These are phyloP conservation scores for Colletotrichum cereale DNA, from an alignment of 2,329 filamentous ascomycete species.

Conservation along the genomic window DNA sequence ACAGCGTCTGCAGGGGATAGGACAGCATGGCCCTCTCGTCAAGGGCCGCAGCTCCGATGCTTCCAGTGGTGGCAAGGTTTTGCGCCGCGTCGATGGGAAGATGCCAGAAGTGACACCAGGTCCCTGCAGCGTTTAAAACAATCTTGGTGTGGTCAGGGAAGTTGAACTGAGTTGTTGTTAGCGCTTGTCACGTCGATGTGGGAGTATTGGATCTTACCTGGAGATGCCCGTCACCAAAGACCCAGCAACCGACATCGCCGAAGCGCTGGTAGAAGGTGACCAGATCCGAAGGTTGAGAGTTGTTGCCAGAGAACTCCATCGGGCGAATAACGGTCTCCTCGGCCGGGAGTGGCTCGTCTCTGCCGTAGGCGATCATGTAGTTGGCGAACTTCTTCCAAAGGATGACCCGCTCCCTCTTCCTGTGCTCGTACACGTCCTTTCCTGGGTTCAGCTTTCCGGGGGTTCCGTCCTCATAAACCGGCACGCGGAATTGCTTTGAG, in stretches of 20 bases:
- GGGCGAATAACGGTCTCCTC: constrained; percentile 60
- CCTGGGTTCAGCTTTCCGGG: constrained; percentile 72
- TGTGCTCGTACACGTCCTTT: constrained; percentile 73
- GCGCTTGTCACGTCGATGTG: constrained; percentile 22
- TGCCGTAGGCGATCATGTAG: constrained; percentile 80
- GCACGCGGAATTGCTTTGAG: constrained; percentile 70
- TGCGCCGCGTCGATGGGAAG: constrained; percentile 78
- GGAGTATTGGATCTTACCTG: constrained; percentile 63
- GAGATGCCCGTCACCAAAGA: constrained; percentile 83
- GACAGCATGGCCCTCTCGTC: constrained; percentile 79
- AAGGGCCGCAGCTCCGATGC: constrained; percentile 77
- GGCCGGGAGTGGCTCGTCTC: constrained; percentile 71
- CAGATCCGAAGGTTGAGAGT: constrained; percentile 63
- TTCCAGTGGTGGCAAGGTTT: constrained; percentile 72
- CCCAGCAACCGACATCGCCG: constrained; percentile 85
- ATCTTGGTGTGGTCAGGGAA: constrained; percentile 92
- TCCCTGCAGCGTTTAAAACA: constrained; percentile 80
- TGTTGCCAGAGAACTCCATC: constrained; percentile 43
- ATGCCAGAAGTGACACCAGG: constrained; percentile 82
- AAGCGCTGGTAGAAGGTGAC: constrained; percentile 87
- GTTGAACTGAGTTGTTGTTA: constrained; percentile 73
- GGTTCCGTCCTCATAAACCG: constrained; percentile 68
- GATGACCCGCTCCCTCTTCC: constrained; percentile 74
- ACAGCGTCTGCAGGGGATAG: constrained; percentile 78
- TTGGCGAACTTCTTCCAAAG: constrained; percentile 81